A percentile compares a stretch with the other conserved stretches of the same genome.
These are phyloP conservation scores for Aspergillus sclerotiicarbonarius DNA, from an alignment of 495 filamentous ascomycete genomes.

Conservation along the genomic window DNA sequence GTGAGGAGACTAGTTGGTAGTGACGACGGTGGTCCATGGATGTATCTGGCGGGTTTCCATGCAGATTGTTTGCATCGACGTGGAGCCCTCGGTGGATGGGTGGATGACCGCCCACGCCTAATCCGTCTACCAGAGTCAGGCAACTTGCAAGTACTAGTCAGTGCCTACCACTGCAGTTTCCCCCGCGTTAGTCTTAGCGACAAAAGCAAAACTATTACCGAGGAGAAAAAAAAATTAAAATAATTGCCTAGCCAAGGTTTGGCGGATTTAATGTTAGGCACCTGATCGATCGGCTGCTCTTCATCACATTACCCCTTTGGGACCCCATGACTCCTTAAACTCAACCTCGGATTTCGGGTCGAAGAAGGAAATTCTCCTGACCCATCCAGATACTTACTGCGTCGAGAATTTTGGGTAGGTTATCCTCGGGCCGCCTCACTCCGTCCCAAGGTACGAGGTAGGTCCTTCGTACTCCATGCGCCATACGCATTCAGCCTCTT, in stretches of 20 bases:
- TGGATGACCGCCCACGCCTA: no score
- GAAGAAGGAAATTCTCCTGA: not conserved
- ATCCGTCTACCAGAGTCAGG: no score
- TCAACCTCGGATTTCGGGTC: not conserved
- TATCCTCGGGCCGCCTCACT: not conserved
- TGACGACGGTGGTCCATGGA: not conserved
- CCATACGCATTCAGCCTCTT: not conserved
- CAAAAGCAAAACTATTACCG: not conserved
- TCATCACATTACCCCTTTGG: conserved; percentile 1
- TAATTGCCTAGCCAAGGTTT: not conserved
- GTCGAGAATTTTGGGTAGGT: not conserved
- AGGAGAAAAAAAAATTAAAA: not conserved
- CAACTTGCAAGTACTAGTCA: no score
- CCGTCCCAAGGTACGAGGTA: no score
- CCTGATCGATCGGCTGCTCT: conserved; percentile 6
- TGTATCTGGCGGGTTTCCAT: not conserved
- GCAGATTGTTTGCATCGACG: conserved; percentile 1
- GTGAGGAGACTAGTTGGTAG: not conserved
- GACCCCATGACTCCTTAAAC: not conserved
- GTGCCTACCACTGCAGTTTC: not conserved
- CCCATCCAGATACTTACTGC: no score
- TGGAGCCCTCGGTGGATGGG: not conserved
- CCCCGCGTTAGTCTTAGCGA: not conserved
- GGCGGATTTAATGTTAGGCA: not conserved
- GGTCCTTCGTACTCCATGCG: no score